Conservation (phyloP, 257 asterid genomes). For the Anisodus tanguticus region DNA sequence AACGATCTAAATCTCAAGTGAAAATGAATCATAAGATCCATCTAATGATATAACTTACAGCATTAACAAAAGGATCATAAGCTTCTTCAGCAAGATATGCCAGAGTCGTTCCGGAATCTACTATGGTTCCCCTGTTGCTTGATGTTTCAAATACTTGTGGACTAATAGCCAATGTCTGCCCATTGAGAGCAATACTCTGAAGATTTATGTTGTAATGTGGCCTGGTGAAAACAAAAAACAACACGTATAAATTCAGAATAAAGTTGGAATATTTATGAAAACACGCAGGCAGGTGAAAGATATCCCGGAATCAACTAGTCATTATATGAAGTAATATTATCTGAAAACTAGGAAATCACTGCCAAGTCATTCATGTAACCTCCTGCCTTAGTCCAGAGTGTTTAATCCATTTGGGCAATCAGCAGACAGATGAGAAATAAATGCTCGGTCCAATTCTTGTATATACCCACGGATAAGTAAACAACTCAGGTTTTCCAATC, state of each 20-base stretch:
- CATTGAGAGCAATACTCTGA: conserved; percentile 83
- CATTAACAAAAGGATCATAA: conserved; percentile 73
- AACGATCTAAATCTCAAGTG: background rate
- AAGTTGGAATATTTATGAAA: background rate
- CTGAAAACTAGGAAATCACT: background rate
- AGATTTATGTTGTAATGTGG: conserved; percentile 90
- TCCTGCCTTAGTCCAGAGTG: background rate
- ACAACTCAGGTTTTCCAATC: background rate
- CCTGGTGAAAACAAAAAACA: conserved; percentile 47
- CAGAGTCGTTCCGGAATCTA: conserved; percentile 96
- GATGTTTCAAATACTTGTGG: conserved; percentile 78
- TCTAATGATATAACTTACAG: conserved; percentile 56
- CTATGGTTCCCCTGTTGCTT: conserved; percentile 76
- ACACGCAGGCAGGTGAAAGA: background rate
- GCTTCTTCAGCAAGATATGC: conserved; percentile 93
- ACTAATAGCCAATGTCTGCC: conserved; percentile 73
- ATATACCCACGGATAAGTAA: background rate
- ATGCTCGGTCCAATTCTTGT: background rate
- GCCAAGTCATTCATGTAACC: background rate
- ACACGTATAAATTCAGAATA: background rate
- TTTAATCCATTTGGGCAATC: background rate
- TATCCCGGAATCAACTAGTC: background rate
- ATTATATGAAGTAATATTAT: background rate
- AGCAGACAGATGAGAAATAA: background rate
- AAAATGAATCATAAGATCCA: background rate